Percentiles rank a stretch among this genome's conserved stretches.
These are phyloP conservation scores for Globisporangium cystogenes DNA, from an alignment of 352 stramenopile genomes.

Conservation along the genomic window DNA sequence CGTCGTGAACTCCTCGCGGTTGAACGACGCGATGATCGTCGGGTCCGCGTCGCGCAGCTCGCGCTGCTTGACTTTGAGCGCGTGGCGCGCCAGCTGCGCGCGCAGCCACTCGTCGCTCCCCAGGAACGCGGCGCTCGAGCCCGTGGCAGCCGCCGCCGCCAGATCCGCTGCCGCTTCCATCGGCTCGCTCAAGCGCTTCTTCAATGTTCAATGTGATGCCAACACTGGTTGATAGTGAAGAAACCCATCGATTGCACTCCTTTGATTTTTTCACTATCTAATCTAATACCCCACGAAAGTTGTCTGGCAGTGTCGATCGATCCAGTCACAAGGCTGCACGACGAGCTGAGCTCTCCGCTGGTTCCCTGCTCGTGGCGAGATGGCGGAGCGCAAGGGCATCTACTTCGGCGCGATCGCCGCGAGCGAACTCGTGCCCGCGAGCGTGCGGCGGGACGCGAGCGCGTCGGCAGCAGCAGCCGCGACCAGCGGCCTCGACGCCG, in stretches of 20 bases:
- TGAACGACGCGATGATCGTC: conserved; percentile 41
- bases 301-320: too few relatives aligned
- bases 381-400: conserved; percentile 75
- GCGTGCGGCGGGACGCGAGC: conserved; percentile 18
- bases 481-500: conserved; percentile 32
- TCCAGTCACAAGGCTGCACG: too few relatives aligned
- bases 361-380: too few relatives aligned
- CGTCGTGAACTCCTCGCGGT: conserved; percentile 48
- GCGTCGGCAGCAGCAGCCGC: not conserved
- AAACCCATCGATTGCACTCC: too few relatives aligned
- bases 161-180: not conserved
- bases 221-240: not conserved
- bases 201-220: not conserved
- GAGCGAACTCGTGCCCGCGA: conserved; percentile 39
- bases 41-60: conserved; percentile 21
- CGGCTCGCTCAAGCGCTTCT: not conserved
- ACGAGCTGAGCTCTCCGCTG: too few relatives aligned
- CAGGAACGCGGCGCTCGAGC: conserved; percentile 20
- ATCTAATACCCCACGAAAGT: too few relatives aligned
- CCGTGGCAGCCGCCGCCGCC: not conserved
- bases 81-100: conserved; percentile 27
- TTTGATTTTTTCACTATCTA: not conserved
- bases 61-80: conserved; percentile 31
- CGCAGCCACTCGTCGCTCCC: conserved; percentile 55
- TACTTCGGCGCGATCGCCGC: conserved; percentile 71